Conservation (phyloP, 2,329 filamentous ascomycete genomes). For the Phialocephala subalpina region DNA sequence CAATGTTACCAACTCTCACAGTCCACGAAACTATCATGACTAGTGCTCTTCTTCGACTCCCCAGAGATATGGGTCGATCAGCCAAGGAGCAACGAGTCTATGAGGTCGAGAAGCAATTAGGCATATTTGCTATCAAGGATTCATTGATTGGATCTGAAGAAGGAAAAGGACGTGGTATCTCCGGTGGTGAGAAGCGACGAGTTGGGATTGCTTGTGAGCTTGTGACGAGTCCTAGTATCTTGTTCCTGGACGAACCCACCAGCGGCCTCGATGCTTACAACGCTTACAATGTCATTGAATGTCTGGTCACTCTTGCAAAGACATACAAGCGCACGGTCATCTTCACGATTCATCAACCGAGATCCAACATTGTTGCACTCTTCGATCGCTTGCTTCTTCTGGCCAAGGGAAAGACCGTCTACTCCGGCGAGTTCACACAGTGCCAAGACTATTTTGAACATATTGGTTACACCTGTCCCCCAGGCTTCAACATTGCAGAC, state of each 20-base stretch:
- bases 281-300: constrained; percentile 97
- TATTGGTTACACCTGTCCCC: constrained; percentile 90
- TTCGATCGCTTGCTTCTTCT: constrained; percentile 95
- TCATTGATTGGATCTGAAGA: constrained; percentile 97
- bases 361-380: constrained; percentile 96
- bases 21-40: constrained; percentile 98
- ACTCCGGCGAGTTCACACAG: constrained; percentile 86
- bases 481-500: constrained; percentile 98
- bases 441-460: constrained; percentile 94
- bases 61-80: constrained; percentile 84
- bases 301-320: constrained; percentile 91
- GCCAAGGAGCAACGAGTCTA: constrained; percentile 92
- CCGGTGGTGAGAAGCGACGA: constrained; percentile 93
- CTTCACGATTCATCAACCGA: constrained; percentile 97
- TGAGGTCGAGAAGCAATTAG: constrained; percentile 95
- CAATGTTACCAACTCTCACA: constrained; percentile 92
- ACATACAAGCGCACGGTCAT: constrained; percentile 97
- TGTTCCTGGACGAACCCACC: constrained; percentile 97
- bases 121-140: constrained; percentile 92
- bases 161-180: constrained; percentile 92
- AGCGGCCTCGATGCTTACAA: constrained; percentile 97
- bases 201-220: constrained; percentile 98
- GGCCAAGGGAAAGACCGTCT: constrained; percentile 88
- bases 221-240: constrained; percentile 94
- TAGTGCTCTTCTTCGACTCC: constrained; percentile 90